Conservation (phyloP, 23 red algal species). For the Gracilaria domingensis region DNA sequence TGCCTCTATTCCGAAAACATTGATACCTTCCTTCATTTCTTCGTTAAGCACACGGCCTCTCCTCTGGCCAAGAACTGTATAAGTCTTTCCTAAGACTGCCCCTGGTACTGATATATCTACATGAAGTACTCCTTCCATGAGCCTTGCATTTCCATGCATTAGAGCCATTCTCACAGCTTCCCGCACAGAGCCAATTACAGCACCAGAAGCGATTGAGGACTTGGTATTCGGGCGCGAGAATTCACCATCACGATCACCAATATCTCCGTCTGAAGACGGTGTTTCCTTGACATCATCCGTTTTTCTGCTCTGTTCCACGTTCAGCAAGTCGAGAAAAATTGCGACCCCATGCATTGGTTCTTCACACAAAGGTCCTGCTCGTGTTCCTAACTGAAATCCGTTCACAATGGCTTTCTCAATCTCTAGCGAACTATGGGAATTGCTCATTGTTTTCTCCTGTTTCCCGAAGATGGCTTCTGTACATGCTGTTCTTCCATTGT, state of each 20-base stretch:
- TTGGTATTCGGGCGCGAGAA: conserved; percentile 18
- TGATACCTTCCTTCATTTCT: conserved; percentile 87
- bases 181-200: conserved; percentile 70
- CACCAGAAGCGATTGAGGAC: not conserved
- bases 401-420: conserved; percentile 84
- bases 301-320: not conserved
- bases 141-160: conserved; percentile 72
- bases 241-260: not conserved
- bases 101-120: conserved; percentile 82
- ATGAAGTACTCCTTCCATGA: conserved; percentile 85
- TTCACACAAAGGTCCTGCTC: conserved; percentile 91
- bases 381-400: conserved; percentile 90
- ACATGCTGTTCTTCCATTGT: not conserved
- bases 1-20: conserved; percentile 88
- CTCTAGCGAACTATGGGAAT: conserved; percentile 24
- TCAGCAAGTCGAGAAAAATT: conserved; percentile 63
- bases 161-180: conserved; percentile 80
- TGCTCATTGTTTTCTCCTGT: not conserved
- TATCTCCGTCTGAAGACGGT: not conserved
- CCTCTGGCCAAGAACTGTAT: conserved; percentile 83
- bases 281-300: not conserved
- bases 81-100: conserved; percentile 84
- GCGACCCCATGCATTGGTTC: conserved; percentile 96
- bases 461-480: conserved; percentile 26
- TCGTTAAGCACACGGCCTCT: conserved; percentile 85